phyloP scores from a whole-genome alignment of 73 alveolate genomes.

The Blepharisma stoltei region DNA sequence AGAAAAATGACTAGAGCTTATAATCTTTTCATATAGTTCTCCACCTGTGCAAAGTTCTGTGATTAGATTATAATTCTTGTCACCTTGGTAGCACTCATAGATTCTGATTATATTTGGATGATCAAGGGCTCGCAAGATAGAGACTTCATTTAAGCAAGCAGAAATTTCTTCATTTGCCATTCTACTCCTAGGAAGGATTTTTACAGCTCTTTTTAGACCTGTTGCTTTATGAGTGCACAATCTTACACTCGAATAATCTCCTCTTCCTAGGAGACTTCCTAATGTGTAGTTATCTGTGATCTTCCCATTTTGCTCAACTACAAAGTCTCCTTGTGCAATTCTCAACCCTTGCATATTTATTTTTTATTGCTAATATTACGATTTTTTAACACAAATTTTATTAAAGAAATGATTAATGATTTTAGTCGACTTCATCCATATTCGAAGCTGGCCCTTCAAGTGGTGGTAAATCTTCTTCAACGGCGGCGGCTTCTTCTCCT shows the following conservation, averaged over 20 bases:
- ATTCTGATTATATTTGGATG: conserved; percentile 57
- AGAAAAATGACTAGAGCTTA: conserved; percentile 76
- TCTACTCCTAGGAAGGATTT: background rate
- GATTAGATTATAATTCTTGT: conserved; percentile 41
- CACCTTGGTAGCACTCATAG: conserved; percentile 48
- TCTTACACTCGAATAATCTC: conserved; percentile 46
- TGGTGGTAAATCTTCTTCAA: conserved; percentile 54
- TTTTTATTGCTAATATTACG: too few relatives aligned
- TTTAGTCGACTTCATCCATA: conserved; percentile 24
- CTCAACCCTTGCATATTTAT: background rate
- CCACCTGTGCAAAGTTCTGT: conserved; percentile 74
- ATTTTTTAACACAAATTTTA: too few relatives aligned
- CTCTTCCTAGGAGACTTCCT: conserved; percentile 34
- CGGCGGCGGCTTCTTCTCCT: conserved; percentile 52
- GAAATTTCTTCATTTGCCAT: background rate
- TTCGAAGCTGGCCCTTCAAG: conserved; percentile 11
- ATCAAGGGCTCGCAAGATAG: conserved; percentile 40
- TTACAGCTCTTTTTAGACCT: conserved; percentile 46
- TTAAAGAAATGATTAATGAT: background rate
- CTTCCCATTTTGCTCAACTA: background rate
- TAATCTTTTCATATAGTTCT: conserved; percentile 89
- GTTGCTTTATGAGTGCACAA: conserved; percentile 47
- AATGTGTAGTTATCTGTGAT: background rate
- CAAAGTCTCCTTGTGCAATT: background rate
- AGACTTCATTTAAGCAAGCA: conserved; percentile 44